Conservation (phyloP, 192 early-diverging fungal genomes). For the Backusella liffmaniae region DNA sequence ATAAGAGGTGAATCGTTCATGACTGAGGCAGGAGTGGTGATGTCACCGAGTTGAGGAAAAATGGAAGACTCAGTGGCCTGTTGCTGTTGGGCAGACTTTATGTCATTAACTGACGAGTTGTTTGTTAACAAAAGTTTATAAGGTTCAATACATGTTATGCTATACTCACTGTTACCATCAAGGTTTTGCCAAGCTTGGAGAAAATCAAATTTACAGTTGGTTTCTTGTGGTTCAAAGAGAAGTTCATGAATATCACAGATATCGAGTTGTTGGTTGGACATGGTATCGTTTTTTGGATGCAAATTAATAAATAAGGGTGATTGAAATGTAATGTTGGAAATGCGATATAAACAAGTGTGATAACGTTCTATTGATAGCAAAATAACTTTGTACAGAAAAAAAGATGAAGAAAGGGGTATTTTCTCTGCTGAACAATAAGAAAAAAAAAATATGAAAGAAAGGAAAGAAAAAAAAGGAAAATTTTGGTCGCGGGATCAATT, state of each 20-base stretch:
- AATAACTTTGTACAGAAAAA: neutral
- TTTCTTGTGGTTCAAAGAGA: neutral
- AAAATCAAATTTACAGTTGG: neutral
- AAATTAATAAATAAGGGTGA: neutral
- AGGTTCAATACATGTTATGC: neutral
- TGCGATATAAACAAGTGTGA: neutral
- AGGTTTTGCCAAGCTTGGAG: neutral
- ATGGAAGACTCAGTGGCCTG: neutral
- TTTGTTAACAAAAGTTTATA: conserved; percentile 2
- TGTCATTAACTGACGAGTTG: neutral
- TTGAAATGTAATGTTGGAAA: neutral
- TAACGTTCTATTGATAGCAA: neutral
- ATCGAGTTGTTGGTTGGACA: neutral
- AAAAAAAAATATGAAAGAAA: neutral
- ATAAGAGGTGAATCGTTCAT: neutral
- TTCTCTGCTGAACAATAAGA: neutral
- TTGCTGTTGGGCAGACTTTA: neutral
- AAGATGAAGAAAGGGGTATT: neutral
- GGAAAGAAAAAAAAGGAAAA: neutral
- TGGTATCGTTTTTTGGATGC: neutral
- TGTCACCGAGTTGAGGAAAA: neutral
- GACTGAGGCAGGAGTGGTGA: neutral
- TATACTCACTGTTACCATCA: neutral
- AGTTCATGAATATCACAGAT: conserved; percentile 3
- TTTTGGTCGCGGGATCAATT: neutral